Base-by-base conservation (phyloP, 106 monocot species). In the Apostasia shenzhenica region DNA sequence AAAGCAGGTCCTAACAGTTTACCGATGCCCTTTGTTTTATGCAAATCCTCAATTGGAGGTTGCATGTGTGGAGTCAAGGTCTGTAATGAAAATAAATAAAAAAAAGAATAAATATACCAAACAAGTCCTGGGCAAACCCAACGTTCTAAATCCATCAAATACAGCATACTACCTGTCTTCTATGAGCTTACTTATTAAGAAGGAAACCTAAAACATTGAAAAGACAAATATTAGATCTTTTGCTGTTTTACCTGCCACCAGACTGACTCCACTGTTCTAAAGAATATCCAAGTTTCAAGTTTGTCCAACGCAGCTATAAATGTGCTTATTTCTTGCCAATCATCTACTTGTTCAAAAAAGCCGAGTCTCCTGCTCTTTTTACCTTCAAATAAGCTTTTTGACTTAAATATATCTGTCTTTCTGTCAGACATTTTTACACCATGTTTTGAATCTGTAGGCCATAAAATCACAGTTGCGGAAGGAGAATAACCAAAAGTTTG, bases 271-370 rank as follows among this genome's bases (percentile, higher is more conserved):
- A 99, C 87, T 61, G 81, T 79, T 63, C 92, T 80, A 46, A 87
- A 87, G 77, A 99, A 99, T 44, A 99, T 89, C 97, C 97, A 99
- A 71, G 85, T 83, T 72, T 99, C 97, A 40, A 99, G 87, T 77
- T 85, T 99, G 76, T 90, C 81, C 55, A 99, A 66, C 49, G 97
- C 97, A 78, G 61, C 43, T 11, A 50, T 72, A 68, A 89, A 85
- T 68, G 97, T 80, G 73, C 72, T 67, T 1, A 79, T 90, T 53
- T 99, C 97, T 57, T 88, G 81, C 92, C 97, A 87, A 71, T 92
- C 92, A 55, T 90, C 83, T 63, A 74, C 69, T 10, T 79, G 67
- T n/a, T 72, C 82, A 39, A 79, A 48, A 66, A 83, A 12, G 41
- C 67, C 70, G 4, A 58, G 9, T 39, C 55, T 75, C 68, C 77